Evolutionary conservation across 257 asterid genomes (phyloP).

Genomic region (Fraxinus excelsior): DNA sequence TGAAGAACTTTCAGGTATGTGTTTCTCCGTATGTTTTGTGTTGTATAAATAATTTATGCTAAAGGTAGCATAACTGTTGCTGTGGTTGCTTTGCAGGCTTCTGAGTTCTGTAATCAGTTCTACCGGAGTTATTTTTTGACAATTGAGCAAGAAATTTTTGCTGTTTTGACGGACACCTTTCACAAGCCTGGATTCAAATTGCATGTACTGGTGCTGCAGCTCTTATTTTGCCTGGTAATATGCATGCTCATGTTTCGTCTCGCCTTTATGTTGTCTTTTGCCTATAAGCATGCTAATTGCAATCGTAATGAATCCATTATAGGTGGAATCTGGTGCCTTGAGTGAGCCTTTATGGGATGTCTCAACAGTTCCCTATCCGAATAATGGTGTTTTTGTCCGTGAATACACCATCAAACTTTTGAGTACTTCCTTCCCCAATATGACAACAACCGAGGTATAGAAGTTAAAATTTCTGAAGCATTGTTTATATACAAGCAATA

Average conservation of each 20-base stretch:
- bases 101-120: constrained; percentile 90
- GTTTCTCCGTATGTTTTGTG: neutral
- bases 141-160: constrained; percentile 97
- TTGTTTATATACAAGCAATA: constrained; percentile 9
- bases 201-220: constrained; percentile 86
- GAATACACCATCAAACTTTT: no score
- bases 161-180: constrained; percentile 90
- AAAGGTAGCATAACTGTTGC: constrained; percentile 21
- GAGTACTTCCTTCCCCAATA: no score
- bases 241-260: neutral
- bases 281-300: constrained; percentile 19
- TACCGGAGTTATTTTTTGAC: constrained; percentile 74
- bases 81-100: constrained; percentile 50
- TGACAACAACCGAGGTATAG: no score
- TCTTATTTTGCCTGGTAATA: constrained; percentile 81
- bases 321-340: constrained; percentile 74
- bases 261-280: neutral
- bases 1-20: no score
- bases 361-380: constrained; percentile 19
- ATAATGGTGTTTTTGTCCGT: no score
- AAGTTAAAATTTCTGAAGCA: constrained; percentile 4
- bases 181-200: constrained; percentile 97
- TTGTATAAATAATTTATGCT: neutral
- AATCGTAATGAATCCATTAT: constrained; percentile 25
- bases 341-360: constrained; percentile 96